phyloP scores from a whole-genome alignment of 768 basidiomycete species.

The Trametes maxima region DNA sequence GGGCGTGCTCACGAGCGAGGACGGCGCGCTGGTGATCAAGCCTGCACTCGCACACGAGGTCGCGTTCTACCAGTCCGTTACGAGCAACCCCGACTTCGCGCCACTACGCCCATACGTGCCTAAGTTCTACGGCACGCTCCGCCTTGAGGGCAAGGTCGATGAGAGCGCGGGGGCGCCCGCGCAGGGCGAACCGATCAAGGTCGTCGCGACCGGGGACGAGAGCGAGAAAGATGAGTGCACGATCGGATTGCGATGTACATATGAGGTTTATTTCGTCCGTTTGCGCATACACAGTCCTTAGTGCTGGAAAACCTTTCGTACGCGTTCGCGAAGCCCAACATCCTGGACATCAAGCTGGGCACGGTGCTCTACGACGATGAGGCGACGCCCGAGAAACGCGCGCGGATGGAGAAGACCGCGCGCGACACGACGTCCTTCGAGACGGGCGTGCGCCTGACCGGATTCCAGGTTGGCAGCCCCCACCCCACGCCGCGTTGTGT shows the following conservation, averaged over 20 bases:
- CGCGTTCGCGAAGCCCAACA: constrained; percentile 76
- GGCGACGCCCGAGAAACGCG: constrained; percentile 70
- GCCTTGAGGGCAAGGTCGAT: constrained; percentile 64
- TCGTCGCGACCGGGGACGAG: constrained; percentile 23
- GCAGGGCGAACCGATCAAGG: constrained; percentile 17
- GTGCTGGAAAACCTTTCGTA: constrained; percentile 85
- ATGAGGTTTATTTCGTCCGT: not conserved
- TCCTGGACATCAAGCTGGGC: constrained; percentile 93
- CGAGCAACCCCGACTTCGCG: constrained; percentile 42
- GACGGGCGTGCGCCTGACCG: constrained; percentile 84
- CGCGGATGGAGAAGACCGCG: constrained; percentile 75
- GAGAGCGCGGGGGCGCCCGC: constrained; percentile 29
- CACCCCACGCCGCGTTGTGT: not conserved
- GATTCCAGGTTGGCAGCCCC: constrained; percentile 72
- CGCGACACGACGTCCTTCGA: constrained; percentile 68
- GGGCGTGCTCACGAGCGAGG: constrained; percentile 69
- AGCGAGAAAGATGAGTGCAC: constrained; percentile 50
- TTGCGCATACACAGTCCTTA: constrained; percentile 53
- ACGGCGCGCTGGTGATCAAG: constrained; percentile 82
- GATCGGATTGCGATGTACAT: not conserved
- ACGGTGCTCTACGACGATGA: constrained; percentile 79
- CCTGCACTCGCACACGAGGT: constrained; percentile 65
- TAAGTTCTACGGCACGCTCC: constrained; percentile 77
- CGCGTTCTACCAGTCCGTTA: constrained; percentile 67
- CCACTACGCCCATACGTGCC: constrained; percentile 65